These are phyloP conservation scores for Lecanicillium sp. DNA, from an alignment of 2,329 filamentous ascomycete genomes.

Conservation along the genomic window DNA sequence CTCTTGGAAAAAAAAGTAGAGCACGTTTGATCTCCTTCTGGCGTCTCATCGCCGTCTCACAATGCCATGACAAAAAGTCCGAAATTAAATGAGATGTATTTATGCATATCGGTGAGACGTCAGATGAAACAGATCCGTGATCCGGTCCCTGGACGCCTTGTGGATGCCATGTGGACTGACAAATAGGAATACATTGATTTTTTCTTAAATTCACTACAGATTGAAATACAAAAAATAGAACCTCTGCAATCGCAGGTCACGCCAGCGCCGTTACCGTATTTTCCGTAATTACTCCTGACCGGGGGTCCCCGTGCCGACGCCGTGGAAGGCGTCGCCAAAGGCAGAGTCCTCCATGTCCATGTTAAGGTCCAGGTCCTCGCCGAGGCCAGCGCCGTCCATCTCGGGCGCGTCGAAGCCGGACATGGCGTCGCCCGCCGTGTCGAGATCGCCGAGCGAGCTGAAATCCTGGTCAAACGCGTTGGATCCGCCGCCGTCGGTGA, in stretches of 20 bases:
- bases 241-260: not conserved
- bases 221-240: not conserved
- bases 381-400: conserved; percentile 40
- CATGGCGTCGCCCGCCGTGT: conserved; percentile 66
- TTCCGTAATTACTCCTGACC: conserved; percentile 19
- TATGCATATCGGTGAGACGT: conserved; percentile 5
- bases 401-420: conserved; percentile 59
- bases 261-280: conserved; percentile 9
- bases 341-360: conserved; percentile 73
- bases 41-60: too few relatives aligned
- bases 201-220: too few relatives aligned
- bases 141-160: too few relatives aligned
- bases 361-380: conserved; percentile 52
- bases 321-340: conserved; percentile 78
- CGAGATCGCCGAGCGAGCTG: conserved; percentile 56
- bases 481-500: conserved; percentile 34
- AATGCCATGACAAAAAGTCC: too few relatives aligned
- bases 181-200: too few relatives aligned
- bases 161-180: too few relatives aligned
- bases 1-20: too few relatives aligned
- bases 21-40: too few relatives aligned
- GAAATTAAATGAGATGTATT: too few relatives aligned
- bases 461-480: conserved; percentile 53
- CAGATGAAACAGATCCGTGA: conserved; percentile 8
- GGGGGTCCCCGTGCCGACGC: conserved; percentile 41